Base-by-base conservation (phyloP, 1,139 yeast genomes). In the Protomyces lactucae-debilis region DNA sequence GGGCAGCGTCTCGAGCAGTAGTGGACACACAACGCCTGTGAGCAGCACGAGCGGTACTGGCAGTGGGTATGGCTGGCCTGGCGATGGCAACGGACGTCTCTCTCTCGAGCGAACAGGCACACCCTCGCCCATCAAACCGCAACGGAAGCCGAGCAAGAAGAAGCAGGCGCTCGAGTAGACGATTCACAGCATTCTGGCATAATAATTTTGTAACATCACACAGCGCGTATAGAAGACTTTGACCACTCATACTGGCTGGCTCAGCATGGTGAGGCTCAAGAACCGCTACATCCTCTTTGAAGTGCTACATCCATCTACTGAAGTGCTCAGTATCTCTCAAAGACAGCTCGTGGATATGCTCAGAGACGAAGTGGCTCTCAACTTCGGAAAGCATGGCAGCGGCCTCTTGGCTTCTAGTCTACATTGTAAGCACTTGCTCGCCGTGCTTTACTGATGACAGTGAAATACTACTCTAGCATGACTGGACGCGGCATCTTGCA, bases 401-500 rank as follows among this genome's bases (percentile, higher is more conserved):
- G 96, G 96, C 0, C 79, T 80, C 52, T 85, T 85, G 0, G 9
- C 72, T 71, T 14, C 69, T 36, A 66, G 64, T 25, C 60, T 70
- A 21, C 64, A 57, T 56, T n/a, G 66, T 67, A 54, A 28, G 32
- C 32, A 5, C 18, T 60, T 36, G 23, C 37, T 51, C 9, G 14
- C 52, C 8, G 12, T 40, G 35, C 37, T 77, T 82, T 43, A n/a
- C 48, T 43, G 28, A 43, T 21, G 48, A 18, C 25, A 43, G 76
- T 92, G 65, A 89, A 90, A 72, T 91, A 91, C 73, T 92, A 88
- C 75, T 88, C 95, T 28, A 84, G 84, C 64, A 82, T 81, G 71
- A 91, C 98, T 0, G 85, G 92, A 0, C 85, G 92, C 0, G 98
- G 98, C 0, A 92, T 93, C 2, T 72, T 92, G 35, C 80, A 96